Percentiles rank a stretch among this genome's conserved stretches.
Conservation (phyloP, 768 basidiomycete species). For the Leccinum fibrillosum region DNA sequence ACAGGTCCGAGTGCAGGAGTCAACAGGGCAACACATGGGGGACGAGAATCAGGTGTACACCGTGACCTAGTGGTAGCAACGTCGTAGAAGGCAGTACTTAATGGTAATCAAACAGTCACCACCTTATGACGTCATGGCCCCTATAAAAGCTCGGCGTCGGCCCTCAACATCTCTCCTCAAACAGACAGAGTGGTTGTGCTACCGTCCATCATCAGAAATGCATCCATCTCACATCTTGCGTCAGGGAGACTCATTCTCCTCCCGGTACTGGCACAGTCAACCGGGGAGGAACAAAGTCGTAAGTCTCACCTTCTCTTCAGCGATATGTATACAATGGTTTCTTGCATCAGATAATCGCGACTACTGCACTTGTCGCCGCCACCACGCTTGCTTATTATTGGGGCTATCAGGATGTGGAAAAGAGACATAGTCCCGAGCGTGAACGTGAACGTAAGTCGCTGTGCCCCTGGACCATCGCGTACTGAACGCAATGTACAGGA, state of each 20-base stretch:
- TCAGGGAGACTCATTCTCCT: slow-evolving; percentile 27
- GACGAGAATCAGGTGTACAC: background rate
- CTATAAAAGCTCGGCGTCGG: slow-evolving; percentile 19
- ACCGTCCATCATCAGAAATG: slow-evolving; percentile 14
- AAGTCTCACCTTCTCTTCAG: background rate
- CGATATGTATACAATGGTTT: background rate
- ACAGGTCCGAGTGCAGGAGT: background rate
- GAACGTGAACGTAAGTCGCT: slow-evolving; percentile 21
- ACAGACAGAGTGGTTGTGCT: background rate
- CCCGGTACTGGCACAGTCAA: slow-evolving; percentile 33
- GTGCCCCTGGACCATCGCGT: background rate
- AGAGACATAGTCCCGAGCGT: slow-evolving; percentile 24
- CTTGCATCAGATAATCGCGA: slow-evolving; percentile 28
- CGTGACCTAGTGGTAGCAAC: background rate
- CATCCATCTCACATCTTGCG: slow-evolving; percentile 19
- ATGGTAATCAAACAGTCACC: background rate
- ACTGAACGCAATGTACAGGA: slow-evolving; percentile 4
- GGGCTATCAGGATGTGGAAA: slow-evolving; percentile 34
- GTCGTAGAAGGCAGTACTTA: background rate
- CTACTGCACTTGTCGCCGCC: slow-evolving; percentile 25
- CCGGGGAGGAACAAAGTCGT: slow-evolving; percentile 33
- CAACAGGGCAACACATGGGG: background rate
- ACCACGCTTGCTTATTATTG: slow-evolving; percentile 35
- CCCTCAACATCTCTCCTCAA: slow-evolving; percentile 13
- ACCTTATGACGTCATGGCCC: slow-evolving; percentile 30